A percentile compares a stretch with the other conserved stretches of the same genome.
Conservation (phyloP, 345 rosid genomes). For the Erysimum cheiranthoides region DNA sequence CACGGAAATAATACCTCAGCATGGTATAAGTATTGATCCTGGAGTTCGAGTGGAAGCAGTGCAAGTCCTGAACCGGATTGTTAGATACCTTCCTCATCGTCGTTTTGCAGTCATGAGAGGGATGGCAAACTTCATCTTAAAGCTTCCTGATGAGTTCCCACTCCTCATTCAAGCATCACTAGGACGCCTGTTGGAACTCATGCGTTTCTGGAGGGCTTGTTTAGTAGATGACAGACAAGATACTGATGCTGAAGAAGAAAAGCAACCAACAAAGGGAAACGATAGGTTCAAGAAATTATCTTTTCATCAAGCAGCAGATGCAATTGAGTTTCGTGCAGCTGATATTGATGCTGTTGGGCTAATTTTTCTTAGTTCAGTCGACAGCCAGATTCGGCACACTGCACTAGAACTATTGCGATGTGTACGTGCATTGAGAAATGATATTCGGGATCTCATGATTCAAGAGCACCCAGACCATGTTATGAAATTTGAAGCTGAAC, state of each 20-base stretch:
- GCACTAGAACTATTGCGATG: constrained; percentile 95
- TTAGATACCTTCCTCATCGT: constrained; percentile 88
- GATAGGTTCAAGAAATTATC: constrained; percentile 76
- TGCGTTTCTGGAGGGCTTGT: constrained; percentile 99
- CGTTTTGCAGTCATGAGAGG: constrained; percentile 98
- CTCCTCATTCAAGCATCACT: constrained; percentile 96
- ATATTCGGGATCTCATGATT: constrained; percentile 66
- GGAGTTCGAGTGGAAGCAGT: constrained; percentile 99
- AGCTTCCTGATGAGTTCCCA: constrained; percentile 97
- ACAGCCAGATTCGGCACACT: constrained; percentile 96
- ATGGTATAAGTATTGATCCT: constrained; percentile 97
- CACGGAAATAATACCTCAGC: constrained; percentile 97
- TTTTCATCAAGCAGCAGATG: constrained; percentile 71
- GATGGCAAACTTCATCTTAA: constrained; percentile 92
- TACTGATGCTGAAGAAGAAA: constrained; percentile 54
- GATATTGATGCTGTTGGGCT: constrained; percentile 99
- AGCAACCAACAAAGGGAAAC: constrained; percentile 54
- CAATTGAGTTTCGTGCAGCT: constrained; percentile 82
- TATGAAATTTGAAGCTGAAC: constrained; percentile 79
- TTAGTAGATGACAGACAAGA: constrained; percentile 72
- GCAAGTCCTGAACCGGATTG: constrained; percentile 91
- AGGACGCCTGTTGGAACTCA: constrained; percentile 91
- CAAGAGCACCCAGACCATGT: constrained; percentile 65
- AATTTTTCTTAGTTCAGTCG: constrained; percentile 90
- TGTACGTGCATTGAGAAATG: constrained; percentile 94